Evolutionary conservation across 257 asterid species (phyloP).

Genomic region (Nicotiana attenuata): DNA sequence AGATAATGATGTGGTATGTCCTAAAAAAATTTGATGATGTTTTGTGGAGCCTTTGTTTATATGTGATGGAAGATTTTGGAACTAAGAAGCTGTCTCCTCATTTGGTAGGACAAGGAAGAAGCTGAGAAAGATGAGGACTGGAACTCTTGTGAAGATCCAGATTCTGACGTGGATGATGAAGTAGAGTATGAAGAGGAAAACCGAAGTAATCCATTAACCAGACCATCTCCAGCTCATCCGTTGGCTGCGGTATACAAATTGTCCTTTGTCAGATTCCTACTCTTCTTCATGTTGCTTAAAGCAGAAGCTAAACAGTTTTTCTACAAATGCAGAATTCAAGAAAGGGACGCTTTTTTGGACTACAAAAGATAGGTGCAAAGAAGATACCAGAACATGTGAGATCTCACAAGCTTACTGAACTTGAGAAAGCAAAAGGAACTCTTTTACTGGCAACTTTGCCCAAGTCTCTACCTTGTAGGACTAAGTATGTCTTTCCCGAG

Average conservation of each 20-base stretch:
- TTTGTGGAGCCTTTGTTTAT: background rate
- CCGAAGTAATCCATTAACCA: conserved; percentile 23
- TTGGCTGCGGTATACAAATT: conserved; percentile 68
- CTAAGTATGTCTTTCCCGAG: conserved; percentile 49
- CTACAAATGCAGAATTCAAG: conserved; percentile 54
- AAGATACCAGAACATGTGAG: conserved; percentile 87
- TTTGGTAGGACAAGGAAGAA: conserved; percentile 56
- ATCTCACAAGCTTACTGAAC: conserved; percentile 76
- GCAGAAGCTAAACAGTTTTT: conserved; percentile 22
- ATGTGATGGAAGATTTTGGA: conserved; percentile 15
- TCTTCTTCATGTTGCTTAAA: conserved; percentile 17
- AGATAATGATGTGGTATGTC: conserved; percentile 44
- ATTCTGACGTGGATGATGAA: conserved; percentile 46
- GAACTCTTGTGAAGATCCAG: conserved; percentile 49
- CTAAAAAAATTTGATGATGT: background rate
- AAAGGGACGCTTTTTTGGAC: conserved; percentile 69
- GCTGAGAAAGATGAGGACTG: conserved; percentile 54
- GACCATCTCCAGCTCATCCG: conserved; percentile 42
- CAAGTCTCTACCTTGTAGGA: conserved; percentile 83
- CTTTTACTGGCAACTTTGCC: conserved; percentile 88
- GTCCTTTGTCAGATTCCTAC: conserved; percentile 9
- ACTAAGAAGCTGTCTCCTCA: conserved; percentile 11
- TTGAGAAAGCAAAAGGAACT: conserved; percentile 83
- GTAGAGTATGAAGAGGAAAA: conserved; percentile 47
- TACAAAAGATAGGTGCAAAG: conserved; percentile 83